Conservation (phyloP, 108 stramenopile species). For the Pseudonitzschia multiseries region DNA sequence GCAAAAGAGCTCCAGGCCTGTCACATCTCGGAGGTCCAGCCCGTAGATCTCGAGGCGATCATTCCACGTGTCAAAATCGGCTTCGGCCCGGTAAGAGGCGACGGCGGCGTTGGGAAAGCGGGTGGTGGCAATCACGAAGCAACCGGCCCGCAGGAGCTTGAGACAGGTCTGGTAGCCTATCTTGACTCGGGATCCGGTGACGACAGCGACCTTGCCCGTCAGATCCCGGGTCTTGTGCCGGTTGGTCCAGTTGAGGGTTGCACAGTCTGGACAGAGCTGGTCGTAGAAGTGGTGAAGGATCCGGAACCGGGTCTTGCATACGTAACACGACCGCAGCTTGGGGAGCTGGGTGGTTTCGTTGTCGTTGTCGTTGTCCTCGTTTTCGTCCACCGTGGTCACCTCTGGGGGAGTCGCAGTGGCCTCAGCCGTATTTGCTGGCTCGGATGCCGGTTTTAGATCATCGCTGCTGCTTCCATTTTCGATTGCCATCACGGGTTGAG, state of each 20-base stretch:
- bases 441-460: conserved; percentile 10
- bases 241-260: conserved; percentile 79
- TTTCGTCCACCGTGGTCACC: not conserved
- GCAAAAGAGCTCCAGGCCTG: conserved; percentile 81
- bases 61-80: conserved; percentile 61
- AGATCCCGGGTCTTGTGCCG: conserved; percentile 71
- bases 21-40: conserved; percentile 83
- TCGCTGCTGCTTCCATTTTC: conserved; percentile 23
- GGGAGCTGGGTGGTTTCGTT: conserved; percentile 42
- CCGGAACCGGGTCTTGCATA: conserved; percentile 81
- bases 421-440: too few species aligned
- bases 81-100: conserved; percentile 54
- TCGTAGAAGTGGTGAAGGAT: conserved; percentile 89
- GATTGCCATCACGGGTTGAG: conserved; percentile 8
- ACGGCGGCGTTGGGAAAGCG: conserved; percentile 85
- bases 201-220: conserved; percentile 56
- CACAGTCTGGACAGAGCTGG: conserved; percentile 85
- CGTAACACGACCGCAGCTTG: conserved; percentile 85
- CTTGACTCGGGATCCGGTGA: conserved; percentile 90
- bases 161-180: conserved; percentile 86
- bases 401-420: not conserved
- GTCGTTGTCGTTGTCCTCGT: conserved; percentile 12
- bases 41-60: conserved; percentile 74
- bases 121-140: conserved; percentile 79
- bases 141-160: conserved; percentile 78